Evolutionary conservation across 148 eudicot species (phyloP), one percentile per base, ranked within the genome.

Genomic region (Camellia sinensis): DNA sequence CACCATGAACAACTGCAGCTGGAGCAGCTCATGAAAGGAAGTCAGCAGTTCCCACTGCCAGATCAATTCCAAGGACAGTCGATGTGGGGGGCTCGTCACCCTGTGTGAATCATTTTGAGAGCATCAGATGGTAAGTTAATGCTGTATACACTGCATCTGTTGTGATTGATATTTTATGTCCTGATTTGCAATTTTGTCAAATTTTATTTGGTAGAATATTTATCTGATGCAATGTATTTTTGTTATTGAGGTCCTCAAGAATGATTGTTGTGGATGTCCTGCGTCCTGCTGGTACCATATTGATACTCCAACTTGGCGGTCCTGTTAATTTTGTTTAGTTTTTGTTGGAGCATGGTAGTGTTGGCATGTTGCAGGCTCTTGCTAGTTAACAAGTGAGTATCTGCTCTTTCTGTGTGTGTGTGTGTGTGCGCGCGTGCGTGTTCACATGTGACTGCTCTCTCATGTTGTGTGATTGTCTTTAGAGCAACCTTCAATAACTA

Each of bases 21-120:
- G 76, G 89, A 86, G 81, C 82, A 84, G 63, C 45, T 48, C 67
- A 60, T 79, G 76, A 71, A 76, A 65, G 87, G 88, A 78, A 79
- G 80, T 79, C 83, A 83, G 83, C 90, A 84, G 83, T 87, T 79
- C 71, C 81, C 80, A 80, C 84, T 82, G 43, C 59, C 89, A 13
- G 90, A 85, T 61, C 83, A 89, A 48, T 63, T 82, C 70, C 90
- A 85, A 74, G 89, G 87, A 75, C 86, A 87, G 79, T 80, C 90
- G 66, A 63, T 79, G 76, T 90, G 90, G 90, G 80, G 57, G n/a
- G 90, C 87, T 78, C 88, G 77, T 17, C 82, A 83, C 78, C 84
- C 76, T 61, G 91, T 87, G 88, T 89, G 88, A 87, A 64, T 84
- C 81, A 68, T 43, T 73, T 57, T 70, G 84, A 67, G 53, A 77